phyloP scores from a whole-genome alignment of 208 protist species.

The Vickermania ingenoplastis region DNA sequence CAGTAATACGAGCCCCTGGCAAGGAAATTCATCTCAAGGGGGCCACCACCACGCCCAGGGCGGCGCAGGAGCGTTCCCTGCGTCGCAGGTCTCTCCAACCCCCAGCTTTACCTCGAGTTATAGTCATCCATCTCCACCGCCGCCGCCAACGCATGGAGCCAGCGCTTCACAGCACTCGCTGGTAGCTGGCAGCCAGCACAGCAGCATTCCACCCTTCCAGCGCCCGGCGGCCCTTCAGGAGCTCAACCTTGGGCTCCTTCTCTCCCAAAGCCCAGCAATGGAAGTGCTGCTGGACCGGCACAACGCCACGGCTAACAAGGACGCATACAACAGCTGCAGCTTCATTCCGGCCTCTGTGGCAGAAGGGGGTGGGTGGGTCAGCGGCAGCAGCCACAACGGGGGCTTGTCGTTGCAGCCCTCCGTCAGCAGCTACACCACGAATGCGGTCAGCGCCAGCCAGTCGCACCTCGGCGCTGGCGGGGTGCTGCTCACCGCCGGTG shows the following conservation, averaged over 20 bases:
- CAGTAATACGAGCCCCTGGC: too few relatives aligned
- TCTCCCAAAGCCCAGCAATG: slow-evolving; percentile 83
- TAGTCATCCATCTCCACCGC: not conserved
- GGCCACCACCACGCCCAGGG: not conserved
- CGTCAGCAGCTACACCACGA: slow-evolving; percentile 5
- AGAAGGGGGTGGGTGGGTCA: slow-evolving; percentile 11
- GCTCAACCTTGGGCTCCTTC: slow-evolving; percentile 78
- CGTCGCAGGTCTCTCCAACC: not conserved
- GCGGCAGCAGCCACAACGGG: not conserved
- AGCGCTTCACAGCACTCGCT: slow-evolving; percentile 6
- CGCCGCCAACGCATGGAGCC: slow-evolving; percentile 6
- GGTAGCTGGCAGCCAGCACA: slow-evolving; percentile 7
- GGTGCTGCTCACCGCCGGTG: not conserved
- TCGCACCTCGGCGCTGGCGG: not conserved
- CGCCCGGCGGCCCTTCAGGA: slow-evolving; percentile 70
- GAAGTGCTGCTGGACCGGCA: slow-evolving; percentile 62
- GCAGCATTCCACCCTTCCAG: slow-evolving; percentile 9
- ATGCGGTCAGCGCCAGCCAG: slow-evolving; percentile 10
- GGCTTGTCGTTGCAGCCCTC: not conserved
- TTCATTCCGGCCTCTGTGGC: slow-evolving; percentile 64
- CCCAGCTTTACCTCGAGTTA: not conserved
- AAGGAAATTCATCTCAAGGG: too few relatives aligned
- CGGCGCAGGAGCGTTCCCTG: not conserved
- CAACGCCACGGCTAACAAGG: slow-evolving; percentile 67
- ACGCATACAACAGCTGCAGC: slow-evolving; percentile 58